Base-by-base conservation (phyloP, 345 rosid species). In the Populus tremula region DNA sequence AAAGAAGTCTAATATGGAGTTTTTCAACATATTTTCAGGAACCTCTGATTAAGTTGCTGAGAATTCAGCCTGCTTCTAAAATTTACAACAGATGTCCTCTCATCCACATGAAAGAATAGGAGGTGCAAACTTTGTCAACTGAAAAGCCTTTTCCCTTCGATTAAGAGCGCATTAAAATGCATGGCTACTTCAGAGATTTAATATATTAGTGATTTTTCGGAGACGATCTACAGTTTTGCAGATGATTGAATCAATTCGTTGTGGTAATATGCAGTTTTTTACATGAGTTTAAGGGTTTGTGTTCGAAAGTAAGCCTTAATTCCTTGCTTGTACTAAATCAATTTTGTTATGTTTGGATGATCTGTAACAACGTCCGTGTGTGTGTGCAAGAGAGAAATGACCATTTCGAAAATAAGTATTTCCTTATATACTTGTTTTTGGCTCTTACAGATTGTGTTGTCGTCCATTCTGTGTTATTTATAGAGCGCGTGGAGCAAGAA, bases 401-500 rank as follows among this genome's bases (percentile, higher is more conserved):
- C 29, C 11, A 25, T 25, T 25, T 25, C 25, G 25, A 25, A 12
- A 29, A 9, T 4, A 59, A n/a, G 7, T 54, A 25, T 35, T 16
- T 62, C 56, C 39, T 75, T 23, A 0, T 43, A 4, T 18, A 45
- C 36, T 33, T 47, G 5, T 71, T 71, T 21, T 65, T 49, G 9
- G 39, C 71, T 36, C 71, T 50, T 33, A 70, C 16, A 27, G 47
- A 62, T 47, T 35, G 3, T 43, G 5, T 70, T 67, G 1, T 17
- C 20, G 53, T 69, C 36, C 41, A 6, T 2, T 41, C 10, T 47
- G 5, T 25, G 23, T 64, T 53, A 69, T 54, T 8, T 54, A 45
- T 76, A 96, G 97, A 93, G 82, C 92, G 94, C 68, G 76, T 96
- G 97, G 98, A 96, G 97, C 82, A 83, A 84, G 49, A 82, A 14